A percentile compares a stretch with the other conserved stretches of the same genome.
Evolutionary conservation across 495 filamentous ascomycete species (phyloP).

Genomic region (Elaphomyces granulatus): DNA sequence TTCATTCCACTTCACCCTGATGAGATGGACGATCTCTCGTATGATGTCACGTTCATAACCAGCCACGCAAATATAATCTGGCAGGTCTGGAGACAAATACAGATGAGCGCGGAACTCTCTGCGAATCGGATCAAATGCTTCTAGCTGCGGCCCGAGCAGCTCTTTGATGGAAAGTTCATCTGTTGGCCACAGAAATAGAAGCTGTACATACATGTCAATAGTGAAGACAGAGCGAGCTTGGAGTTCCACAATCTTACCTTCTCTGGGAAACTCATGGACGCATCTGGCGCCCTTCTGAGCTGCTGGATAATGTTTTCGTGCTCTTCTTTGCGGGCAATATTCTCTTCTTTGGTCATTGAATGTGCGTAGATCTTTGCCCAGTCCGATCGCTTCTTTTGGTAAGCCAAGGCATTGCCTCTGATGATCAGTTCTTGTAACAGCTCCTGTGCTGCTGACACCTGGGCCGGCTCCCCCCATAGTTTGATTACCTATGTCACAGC

Average conservation of each 20-base stretch:
- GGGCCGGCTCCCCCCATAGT: conserved; percentile 13
- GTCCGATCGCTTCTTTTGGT: conserved; percentile 8
- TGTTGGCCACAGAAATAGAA: conserved; percentile 32
- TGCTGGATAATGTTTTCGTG: conserved; percentile 12
- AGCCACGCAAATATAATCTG: conserved; percentile 16
- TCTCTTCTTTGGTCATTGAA: conserved; percentile 9
- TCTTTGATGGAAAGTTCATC: conserved; percentile 23
- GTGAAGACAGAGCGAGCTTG: too few relatives aligned
- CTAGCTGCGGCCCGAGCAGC: conserved; percentile 30
- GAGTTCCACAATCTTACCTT: conserved; percentile 14
- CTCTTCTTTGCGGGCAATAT: conserved; percentile 12
- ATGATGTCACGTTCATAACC: conserved; percentile 13
- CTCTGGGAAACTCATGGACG: conserved; percentile 10
- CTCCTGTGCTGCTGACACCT: conserved; percentile 15
- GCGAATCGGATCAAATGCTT: conserved; percentile 34
- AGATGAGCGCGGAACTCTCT: conserved; percentile 16
- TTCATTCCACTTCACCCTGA: conserved; percentile 23
- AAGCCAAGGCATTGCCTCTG: conserved; percentile 8
- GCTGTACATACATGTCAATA: conserved; percentile 5
- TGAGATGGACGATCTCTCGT: conserved; percentile 18
- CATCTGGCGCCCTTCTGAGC: conserved; percentile 21
- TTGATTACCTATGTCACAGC: conserved; percentile 8
- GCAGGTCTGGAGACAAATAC: conserved; percentile 20
- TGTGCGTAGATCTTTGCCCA: conserved; percentile 12
- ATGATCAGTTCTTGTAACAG: conserved; percentile 12